Base-by-base conservation (phyloP, 768 basidiomycete genomes). In the Pholiota microspora region DNA sequence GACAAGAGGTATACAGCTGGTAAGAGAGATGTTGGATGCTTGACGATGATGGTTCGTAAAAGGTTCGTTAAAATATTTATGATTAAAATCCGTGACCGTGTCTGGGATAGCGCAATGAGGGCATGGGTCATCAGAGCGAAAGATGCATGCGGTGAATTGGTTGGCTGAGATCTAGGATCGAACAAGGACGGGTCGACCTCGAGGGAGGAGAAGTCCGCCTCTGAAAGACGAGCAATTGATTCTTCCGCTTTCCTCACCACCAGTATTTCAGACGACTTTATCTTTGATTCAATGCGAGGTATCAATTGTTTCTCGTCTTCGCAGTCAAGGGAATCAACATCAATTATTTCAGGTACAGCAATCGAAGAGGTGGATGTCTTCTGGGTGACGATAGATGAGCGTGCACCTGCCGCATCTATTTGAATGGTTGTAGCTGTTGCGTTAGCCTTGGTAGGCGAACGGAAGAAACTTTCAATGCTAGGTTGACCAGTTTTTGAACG, bases 1-100 rank as follows among this genome's bases (percentile, higher is more conserved):
- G 92, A 92, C 28, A 94, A 74, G 18, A 94, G 81, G 66, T 93
- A 94, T 6, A 93, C 71, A 31, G 89, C 78, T n/a, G 89, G 80
- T 44, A 88, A 72, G 40, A 96, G 78, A 35, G 90, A 88, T 18
- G 75, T 51, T 0, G 89, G 81, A 62, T 93, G 83, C 60, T 84
- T 80, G 34, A 72, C 66, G 56, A 85, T 76, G 49, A 96, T 77
- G 18, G 82, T 77, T 25, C 88, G 85, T 7, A 96, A 69, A 25
- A 87, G 77, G 62, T 95, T 96, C 32, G 86, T 86, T 53, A 92
- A 69, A 15, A 77, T 79, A 62, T 87, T 83, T 56, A 84, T 67
- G 51, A 92, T 92, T 29, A 74, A 65, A 48, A 84, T 88, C 24
- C 91, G 82, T 18, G 91, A 92, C 28, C 84, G 82, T 0, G 91